Evolutionary conservation across 257 asterid genomes (phyloP), one percentile per base, ranked within the genome.

Genomic region (Handroanthus guayacan): DNA sequence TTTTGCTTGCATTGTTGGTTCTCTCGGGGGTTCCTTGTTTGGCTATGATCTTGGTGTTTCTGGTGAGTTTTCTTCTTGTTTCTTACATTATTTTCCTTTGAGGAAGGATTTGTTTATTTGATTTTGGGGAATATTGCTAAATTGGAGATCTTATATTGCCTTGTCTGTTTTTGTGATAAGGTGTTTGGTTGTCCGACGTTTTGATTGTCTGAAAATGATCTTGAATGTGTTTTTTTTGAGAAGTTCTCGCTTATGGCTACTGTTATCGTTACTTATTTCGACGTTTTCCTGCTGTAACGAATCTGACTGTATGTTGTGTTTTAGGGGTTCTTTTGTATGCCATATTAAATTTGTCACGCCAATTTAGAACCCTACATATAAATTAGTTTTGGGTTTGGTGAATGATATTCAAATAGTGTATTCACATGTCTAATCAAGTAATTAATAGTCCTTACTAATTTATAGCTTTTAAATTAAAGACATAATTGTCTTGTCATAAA

Each of bases 1-100:
- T 0, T 88, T 86, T 66, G 91, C 98, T 37, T 93, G 98, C 89
- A 66, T 89, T 75, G 87, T 93, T 70, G 98, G 96, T 17, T 91
- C 98, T 14, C 12, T 89, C 85, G 98, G 98, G 0, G 98, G 98
- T 51, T 91, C 98, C 39, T 82, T 93, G 37, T 93, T 93, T 48
- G 98, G 98, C 58, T 93, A 93, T 75, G 98, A 93, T 86, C 92
- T 93, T 66, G 98, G 98, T 16, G 96, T 93, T 83, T 92, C 98
- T 50, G 98, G 98, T 90, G 6, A 57, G 85, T 71, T 9, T 76
- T 63, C 36, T 31, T 9, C 31, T 25, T 20, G 8, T 7, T 44
- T 13, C 9, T 43, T 20, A 10, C 39, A 34, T 56, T 7, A 12
- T 7, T 61, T 61, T 20, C 3, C 18, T 36, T 7, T 61, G 44